phyloP scores from a whole-genome alignment of 169 alveolate species.

The Plasmodium malariae region DNA sequence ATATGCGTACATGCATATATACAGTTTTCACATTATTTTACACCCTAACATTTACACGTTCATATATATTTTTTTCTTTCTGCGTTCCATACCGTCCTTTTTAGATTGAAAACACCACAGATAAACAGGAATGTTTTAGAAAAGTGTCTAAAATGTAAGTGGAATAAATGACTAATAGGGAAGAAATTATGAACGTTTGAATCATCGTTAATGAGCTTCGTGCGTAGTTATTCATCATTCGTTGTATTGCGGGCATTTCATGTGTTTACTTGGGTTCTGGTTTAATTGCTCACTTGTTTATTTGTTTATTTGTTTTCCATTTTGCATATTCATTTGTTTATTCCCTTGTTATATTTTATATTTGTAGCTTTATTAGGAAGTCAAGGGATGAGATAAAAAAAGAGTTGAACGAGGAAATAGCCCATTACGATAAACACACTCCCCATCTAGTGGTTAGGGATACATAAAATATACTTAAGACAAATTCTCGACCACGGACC shows the following conservation, averaged over 20 bases:
- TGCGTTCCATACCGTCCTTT: too few species aligned
- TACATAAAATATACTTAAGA: too few species aligned
- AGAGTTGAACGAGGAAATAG: constrained; percentile 52
- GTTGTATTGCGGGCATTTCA: too few species aligned
- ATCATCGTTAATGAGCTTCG: neutral
- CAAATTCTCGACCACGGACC: too few species aligned
- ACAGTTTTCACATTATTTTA: too few species aligned
- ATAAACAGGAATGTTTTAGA: constrained; percentile 57
- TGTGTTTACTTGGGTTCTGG: neutral
- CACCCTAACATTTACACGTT: neutral
- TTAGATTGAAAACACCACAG: constrained; percentile 32
- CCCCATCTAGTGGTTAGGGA: constrained; percentile 35
- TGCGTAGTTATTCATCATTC: too few species aligned
- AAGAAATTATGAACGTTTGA: neutral
- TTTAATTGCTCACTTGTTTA: neutral
- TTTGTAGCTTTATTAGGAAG: constrained; percentile 41
- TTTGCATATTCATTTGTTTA: neutral
- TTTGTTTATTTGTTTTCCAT: neutral
- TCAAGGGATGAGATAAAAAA: constrained; percentile 15
- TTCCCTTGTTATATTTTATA: neutral
- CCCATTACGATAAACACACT: constrained; percentile 39
- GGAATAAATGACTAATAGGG: neutral
- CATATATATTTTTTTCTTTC: neutral
- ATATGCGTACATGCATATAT: neutral
- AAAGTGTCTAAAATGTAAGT: constrained; percentile 62